Evolutionary conservation across 306 rosid species (phyloP).

Genomic region (Betula pendula): DNA sequence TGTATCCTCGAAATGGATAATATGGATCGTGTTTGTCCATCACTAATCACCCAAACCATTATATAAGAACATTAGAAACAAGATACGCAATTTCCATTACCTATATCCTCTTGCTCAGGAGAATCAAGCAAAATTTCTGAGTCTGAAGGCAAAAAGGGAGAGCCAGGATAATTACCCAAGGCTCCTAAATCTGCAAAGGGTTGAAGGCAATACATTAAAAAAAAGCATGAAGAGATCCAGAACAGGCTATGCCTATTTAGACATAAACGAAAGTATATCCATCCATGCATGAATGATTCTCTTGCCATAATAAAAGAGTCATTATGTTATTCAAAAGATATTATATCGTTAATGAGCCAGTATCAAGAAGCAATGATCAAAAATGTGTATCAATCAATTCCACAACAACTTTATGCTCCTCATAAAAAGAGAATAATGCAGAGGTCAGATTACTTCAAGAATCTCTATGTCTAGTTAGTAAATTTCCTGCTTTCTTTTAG

Average conservation of each 20-base stretch:
- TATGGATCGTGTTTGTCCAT: constrained; percentile 9
- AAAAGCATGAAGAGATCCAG: background rate
- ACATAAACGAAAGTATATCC: background rate
- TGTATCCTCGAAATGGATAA: background rate
- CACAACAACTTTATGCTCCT: background rate
- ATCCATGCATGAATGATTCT: background rate
- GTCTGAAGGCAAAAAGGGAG: constrained; percentile 92
- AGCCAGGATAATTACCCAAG: constrained; percentile 87
- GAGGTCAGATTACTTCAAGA: background rate
- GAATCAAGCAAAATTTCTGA: constrained; percentile 92
- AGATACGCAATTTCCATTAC: constrained; percentile 35
- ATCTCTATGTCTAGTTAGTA: background rate
- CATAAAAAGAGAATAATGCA: background rate
- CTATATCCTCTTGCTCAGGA: constrained; percentile 92
- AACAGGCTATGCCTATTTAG: background rate
- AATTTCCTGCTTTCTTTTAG: constrained; percentile 6
- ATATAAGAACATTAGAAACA: background rate
- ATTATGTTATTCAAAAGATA: background rate
- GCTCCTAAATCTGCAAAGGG: constrained; percentile 87
- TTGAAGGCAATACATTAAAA: constrained; percentile 9
- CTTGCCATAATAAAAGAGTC: constrained; percentile 7
- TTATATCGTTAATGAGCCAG: background rate
- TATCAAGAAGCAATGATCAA: constrained; percentile 2
- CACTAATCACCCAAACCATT: constrained; percentile 10
- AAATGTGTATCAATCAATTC: background rate